Base-by-base conservation (phyloP, 495 filamentous ascomycete genomes). In the Xylaria acuta region DNA sequence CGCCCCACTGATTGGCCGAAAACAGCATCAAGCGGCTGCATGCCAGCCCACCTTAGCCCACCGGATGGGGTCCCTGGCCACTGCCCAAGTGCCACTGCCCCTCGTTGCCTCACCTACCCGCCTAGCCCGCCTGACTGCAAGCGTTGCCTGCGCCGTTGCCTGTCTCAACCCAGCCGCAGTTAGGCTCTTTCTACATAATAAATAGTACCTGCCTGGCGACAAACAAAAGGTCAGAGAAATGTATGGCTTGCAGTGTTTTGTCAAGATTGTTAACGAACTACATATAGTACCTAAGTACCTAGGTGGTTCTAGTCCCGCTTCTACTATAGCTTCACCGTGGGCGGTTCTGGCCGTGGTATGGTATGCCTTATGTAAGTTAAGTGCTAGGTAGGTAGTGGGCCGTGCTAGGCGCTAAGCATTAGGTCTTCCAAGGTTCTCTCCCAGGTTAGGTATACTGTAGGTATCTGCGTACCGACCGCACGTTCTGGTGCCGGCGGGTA, bases 1-100 rank as follows among this genome's bases (percentile, higher is more conserved):
- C 30, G 63, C 62, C 47, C 63, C 63, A 58, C 47, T 72, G 62
- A 49, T 54, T 73, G 64, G 71, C 64, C 64, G 71, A 73, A 73
- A 69, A 45, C 71, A 64, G 71, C 36, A 56, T 40, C 5, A 56
- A 43, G 47, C 45, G 62, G 43, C 54, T 51, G 64, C 70, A 60
- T 67, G 32, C 62, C 59, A 54, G 69, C 59, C 40, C 53, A 49
- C 27, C 38, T 8, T 20, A 27, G 64, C 64, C 45, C 45, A 67
- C 43, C 32, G 27, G 41, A 34, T 32, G 62, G 62, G 25, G 43
- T 20, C 16, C 41, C 40, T 34, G 40, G 9, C 60, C 36, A 45
- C 63, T 47, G 41, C 40, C 62, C 12, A 63, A 22, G 43, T 41
- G 34, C 27, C 43, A 32, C n/a, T 59, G 67, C 67, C 67, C 67